Percentiles rank a stretch among this genome's conserved stretches.
Evolutionary conservation across 176 grass and related monocot genomes (phyloP).

Genomic region (Hordeum marinum): DNA sequence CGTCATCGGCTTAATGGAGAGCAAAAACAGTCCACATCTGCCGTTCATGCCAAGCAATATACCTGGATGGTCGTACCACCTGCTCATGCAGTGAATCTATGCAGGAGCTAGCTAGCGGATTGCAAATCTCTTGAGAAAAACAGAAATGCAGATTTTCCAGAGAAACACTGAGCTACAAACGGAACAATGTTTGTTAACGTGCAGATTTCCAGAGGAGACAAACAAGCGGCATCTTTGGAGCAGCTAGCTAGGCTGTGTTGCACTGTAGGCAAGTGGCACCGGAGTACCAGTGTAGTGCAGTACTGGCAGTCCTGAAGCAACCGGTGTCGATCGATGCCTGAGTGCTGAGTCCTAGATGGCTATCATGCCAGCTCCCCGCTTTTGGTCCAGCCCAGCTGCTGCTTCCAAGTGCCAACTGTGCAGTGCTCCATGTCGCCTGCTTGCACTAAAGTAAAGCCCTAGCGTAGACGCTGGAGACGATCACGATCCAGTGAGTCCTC

Average conservation of each 20-base stretch:
- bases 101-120: background rate
- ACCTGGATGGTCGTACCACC: background rate
- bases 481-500: background rate
- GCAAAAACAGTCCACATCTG: background rate
- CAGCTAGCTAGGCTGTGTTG: background rate
- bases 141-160: background rate
- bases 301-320: background rate
- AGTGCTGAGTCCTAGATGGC: background rate
- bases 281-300: background rate
- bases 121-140: background rate
- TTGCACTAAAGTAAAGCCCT: background rate
- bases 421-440: background rate
- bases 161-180: background rate
- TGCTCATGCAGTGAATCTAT: background rate
- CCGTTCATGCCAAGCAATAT: background rate
- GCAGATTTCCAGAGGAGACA: background rate
- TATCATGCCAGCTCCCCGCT: background rate
- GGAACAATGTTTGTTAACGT: background rate
- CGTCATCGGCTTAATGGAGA: background rate
- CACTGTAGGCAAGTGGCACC: background rate
- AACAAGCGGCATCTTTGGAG: background rate
- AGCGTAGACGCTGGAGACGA: background rate
- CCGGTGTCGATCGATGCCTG: background rate
- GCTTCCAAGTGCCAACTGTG: background rate
- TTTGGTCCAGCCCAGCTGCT: background rate